Conservation (phyloP, 768 basidiomycete species). For the Boletus tomentosulus region DNA sequence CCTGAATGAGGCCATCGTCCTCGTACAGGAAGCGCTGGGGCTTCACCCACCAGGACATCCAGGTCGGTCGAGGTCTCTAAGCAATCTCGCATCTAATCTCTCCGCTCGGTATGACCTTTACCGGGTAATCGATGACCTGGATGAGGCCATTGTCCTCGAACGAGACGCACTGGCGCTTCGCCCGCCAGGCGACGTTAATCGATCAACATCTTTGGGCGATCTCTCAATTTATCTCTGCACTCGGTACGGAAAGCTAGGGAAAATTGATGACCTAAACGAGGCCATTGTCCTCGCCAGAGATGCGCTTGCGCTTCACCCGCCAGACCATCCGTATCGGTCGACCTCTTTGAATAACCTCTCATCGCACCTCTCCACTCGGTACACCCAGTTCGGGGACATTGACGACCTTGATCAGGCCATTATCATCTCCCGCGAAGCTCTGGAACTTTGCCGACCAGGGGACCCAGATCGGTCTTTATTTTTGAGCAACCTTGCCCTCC, state of each 20-base stretch:
- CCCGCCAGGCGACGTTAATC: background rate
- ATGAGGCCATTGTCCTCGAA: background rate
- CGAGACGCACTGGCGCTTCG: background rate
- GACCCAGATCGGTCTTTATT: background rate
- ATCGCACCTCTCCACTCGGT: background rate
- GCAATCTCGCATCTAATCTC: background rate
- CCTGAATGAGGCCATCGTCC: background rate
- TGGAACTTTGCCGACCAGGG: background rate
- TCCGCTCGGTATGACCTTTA: background rate
- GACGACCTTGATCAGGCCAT: background rate
- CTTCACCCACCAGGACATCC: background rate
- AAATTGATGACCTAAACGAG: background rate
- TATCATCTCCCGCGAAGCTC: background rate
- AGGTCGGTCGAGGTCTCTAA: background rate
- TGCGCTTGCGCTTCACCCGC: background rate
- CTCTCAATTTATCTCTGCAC: background rate
- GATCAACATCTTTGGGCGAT: background rate
- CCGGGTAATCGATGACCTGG: background rate
- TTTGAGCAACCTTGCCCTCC: background rate
- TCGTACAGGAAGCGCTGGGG: background rate
- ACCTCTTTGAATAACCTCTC: background rate
- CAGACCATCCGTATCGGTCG: background rate
- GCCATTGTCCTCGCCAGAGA: background rate
- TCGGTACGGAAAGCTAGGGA: background rate
- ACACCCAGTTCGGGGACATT: background rate